phyloP scores from a whole-genome alignment of 805 yeast genomes.

The Candida xiaguanensis region DNA sequence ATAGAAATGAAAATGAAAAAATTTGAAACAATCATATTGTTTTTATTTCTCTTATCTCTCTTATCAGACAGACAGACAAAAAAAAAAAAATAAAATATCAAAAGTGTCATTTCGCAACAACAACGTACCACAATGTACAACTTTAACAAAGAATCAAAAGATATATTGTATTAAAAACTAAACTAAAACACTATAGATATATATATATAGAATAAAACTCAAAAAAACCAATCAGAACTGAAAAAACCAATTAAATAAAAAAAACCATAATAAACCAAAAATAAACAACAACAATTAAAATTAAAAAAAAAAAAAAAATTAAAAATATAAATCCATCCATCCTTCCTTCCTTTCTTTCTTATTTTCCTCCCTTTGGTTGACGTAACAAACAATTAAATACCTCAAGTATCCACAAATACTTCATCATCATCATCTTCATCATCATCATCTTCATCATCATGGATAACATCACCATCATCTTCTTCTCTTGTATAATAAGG shows the following conservation, averaged over 20 bases:
- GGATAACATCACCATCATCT: conserved; percentile 1
- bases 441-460: background rate
- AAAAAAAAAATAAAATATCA: background rate
- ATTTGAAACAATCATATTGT: too few relatives aligned
- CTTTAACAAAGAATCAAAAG: too few relatives aligned
- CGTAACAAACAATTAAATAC: too few relatives aligned
- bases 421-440: conserved; percentile 18
- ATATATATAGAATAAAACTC: conserved; percentile 1
- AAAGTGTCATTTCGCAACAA: background rate
- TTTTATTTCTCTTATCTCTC: too few relatives aligned
- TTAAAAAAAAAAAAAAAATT: background rate
- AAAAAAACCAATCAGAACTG: background rate
- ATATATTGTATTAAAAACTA: too few relatives aligned
- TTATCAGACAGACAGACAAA: too few relatives aligned
- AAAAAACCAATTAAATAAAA: background rate
- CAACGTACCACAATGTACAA: too few relatives aligned
- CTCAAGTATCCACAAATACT: conserved; percentile 17
- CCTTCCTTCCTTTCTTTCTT: too few relatives aligned
- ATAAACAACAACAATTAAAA: background rate
- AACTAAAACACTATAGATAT: background rate
- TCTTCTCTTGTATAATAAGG: conserved; percentile 6
- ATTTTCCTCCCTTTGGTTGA: too few relatives aligned
- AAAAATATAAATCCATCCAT: too few relatives aligned
- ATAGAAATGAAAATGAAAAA: background rate
- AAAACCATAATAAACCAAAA: conserved; percentile 1